Base-by-base conservation (phyloP, 768 basidiomycete species). In the Mycena albidolilacea region DNA sequence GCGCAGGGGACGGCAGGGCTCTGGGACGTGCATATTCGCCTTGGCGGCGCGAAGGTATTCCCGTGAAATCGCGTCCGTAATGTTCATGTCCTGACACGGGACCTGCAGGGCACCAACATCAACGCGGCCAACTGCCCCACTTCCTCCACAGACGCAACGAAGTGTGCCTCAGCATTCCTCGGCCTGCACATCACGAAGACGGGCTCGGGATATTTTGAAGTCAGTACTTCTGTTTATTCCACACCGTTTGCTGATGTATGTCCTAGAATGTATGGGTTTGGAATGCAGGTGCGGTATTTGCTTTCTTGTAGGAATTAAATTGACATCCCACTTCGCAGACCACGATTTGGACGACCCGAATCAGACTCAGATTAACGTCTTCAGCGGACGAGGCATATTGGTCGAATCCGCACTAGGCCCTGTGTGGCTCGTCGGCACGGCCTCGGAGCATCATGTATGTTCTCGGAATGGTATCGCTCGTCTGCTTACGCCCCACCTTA, bases 401-500 rank as follows among this genome's bases (percentile, higher is more conserved):
- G 11, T 41, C 10, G 60, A 61, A 21, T 61, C 60, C 5, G 8
- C 41, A 4, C 5, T 0, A 5, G 60, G 60, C 2, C 60, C 60
- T 2, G 60, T 61, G 4, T 61, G 60, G 60, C 60, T 61, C n/a
- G 60, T 61, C 11, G 60, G 60, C 11, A 61, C 60, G 11, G 60
- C 60, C 3, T 61, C 60, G n/a, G 60, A 61, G 41, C 60, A 61
- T 11, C 60, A 61, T 44, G 60, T 44, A 43, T 5, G 59, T 41
- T 5, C 38, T 59, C n/a, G n/a, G 17, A 30, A 30, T 23, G 11
- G 6, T 61, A 12, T 15, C n/a, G 41, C 59, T 7, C 5, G 35
- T 38, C 39, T 35, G 9, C 30, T 6, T 14, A 11, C 37, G 11
- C 37, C 5, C 9, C 17, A 7, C 23, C 41, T 3, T 15, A 61